Percentiles rank a stretch among this genome's conserved stretches.
Conservation (phyloP, 495 filamentous ascomycete genomes). For the Talaromyces proteolyticus region DNA sequence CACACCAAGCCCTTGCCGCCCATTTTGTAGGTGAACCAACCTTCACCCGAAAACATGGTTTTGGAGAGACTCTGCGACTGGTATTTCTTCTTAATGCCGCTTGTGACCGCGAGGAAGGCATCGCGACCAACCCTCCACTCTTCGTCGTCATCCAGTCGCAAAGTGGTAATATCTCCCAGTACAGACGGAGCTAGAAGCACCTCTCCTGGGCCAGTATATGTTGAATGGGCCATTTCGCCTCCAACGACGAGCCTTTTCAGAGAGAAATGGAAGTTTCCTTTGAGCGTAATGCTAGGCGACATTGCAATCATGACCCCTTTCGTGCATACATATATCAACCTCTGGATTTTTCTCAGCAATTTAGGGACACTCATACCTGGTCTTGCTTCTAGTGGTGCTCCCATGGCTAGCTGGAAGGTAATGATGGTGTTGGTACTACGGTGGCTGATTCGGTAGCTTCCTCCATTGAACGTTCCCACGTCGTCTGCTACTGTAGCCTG, state of each 20-base stretch:
- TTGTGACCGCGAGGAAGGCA: slow-evolving; percentile 70
- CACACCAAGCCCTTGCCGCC: slow-evolving; percentile 73
- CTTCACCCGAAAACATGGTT: slow-evolving; percentile 89
- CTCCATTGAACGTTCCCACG: slow-evolving; percentile 91
- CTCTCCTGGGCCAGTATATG: slow-evolving; percentile 88
- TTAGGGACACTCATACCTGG: slow-evolving; percentile 52
- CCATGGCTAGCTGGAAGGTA: slow-evolving; percentile 84
- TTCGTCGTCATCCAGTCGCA: slow-evolving; percentile 62
- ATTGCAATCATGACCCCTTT: slow-evolving; percentile 88
- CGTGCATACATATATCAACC: background rate
- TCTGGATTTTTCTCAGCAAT: background rate
- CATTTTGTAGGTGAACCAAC: slow-evolving; percentile 86
- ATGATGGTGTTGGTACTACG: slow-evolving; percentile 85
- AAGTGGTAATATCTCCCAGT: slow-evolving; percentile 80
- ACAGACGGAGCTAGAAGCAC: slow-evolving; percentile 73
- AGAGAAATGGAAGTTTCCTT: slow-evolving; percentile 72
- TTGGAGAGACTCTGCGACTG: slow-evolving; percentile 85
- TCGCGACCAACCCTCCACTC: slow-evolving; percentile 80
- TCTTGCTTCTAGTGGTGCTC: slow-evolving; percentile 74
- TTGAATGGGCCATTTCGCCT: slow-evolving; percentile 73
- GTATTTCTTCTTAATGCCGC: slow-evolving; percentile 75
- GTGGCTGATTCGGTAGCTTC: slow-evolving; percentile 88
- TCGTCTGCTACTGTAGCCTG: slow-evolving; percentile 60
- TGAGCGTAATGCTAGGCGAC: slow-evolving; percentile 79
- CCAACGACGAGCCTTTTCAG: slow-evolving; percentile 81